These are phyloP conservation scores for Jackrogersella multiformis DNA, from an alignment of 495 filamentous ascomycete species.

Conservation along the genomic window DNA sequence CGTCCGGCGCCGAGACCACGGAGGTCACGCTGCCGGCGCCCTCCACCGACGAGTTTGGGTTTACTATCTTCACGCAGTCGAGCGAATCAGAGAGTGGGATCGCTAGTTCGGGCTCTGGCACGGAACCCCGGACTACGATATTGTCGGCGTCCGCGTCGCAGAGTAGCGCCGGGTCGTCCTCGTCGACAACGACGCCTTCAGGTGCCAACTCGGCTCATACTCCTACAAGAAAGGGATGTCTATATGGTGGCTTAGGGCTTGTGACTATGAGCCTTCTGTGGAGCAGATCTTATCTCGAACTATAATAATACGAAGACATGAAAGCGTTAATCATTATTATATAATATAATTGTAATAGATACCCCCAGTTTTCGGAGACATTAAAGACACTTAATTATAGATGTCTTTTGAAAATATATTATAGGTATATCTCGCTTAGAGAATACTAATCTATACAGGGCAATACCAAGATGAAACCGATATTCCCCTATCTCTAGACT, in stretches of 20 bases:
- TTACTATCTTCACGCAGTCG: neutral
- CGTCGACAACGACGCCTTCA: constrained; percentile 19
- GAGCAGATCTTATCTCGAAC: constrained; percentile 12
- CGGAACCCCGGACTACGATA: neutral
- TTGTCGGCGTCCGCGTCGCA: neutral
- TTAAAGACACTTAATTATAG: no score
- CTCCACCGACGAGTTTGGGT: constrained; percentile 11
- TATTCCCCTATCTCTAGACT: no score
- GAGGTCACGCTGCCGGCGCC: constrained; percentile 25
- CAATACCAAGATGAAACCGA: no score
- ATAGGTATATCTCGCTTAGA: no score
- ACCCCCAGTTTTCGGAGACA: no score
- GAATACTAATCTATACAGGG: no score
- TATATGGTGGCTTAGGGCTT: constrained; percentile 10
- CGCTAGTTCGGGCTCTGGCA: neutral
- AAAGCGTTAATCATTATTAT: neutral
- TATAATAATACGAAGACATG: neutral
- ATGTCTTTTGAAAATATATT: no score
- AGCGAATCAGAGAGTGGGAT: neutral
- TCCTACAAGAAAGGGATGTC: neutral
- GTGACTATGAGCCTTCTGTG: constrained; percentile 13
- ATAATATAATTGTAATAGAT: no score
- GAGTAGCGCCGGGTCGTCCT: neutral
- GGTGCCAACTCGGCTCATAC: neutral
- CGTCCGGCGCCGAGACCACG: neutral